phyloP scores from a whole-genome alignment of 495 filamentous ascomycete species.

The Patellaria atrata region DNA sequence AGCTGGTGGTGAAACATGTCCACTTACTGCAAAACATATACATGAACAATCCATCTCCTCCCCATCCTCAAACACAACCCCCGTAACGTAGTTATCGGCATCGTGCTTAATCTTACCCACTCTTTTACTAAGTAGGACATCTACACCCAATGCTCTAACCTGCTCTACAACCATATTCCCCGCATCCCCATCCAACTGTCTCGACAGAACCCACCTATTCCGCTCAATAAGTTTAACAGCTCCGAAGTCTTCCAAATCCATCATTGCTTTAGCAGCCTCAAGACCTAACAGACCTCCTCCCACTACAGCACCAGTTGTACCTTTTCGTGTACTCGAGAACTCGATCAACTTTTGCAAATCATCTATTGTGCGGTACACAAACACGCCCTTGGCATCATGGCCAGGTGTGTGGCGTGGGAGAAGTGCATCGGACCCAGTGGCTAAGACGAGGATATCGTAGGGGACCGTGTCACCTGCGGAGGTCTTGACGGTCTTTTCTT shows the following conservation, averaged over 20 bases:
- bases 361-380: conserved; percentile 86
- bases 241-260: conserved; percentile 65
- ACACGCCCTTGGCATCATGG: conserved; percentile 73
- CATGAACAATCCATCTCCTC: conserved; percentile 68
- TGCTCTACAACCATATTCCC: conserved; percentile 76
- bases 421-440: conserved; percentile 83
- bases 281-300: conserved; percentile 85
- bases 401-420: conserved; percentile 71
- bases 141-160: conserved; percentile 64
- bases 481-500: conserved; percentile 52
- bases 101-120: conserved; percentile 60
- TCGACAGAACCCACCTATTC: conserved; percentile 75
- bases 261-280: conserved; percentile 92
- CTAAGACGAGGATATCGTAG: conserved; percentile 82
- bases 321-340: conserved; percentile 51
- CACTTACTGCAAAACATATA: conserved; percentile 69
- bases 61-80: conserved; percentile 75
- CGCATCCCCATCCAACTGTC: conserved; percentile 78
- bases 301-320: conserved; percentile 61
- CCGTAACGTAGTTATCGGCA: conserved; percentile 50
- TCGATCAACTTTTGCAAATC: conserved; percentile 72
- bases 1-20: background rate
- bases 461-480: conserved; percentile 53
- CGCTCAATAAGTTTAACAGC: conserved; percentile 77
- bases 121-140: conserved; percentile 66